Evolutionary conservation across 2,329 filamentous ascomycete genomes (phyloP).

Genomic region (Sphaerostilbella broomeana): DNA sequence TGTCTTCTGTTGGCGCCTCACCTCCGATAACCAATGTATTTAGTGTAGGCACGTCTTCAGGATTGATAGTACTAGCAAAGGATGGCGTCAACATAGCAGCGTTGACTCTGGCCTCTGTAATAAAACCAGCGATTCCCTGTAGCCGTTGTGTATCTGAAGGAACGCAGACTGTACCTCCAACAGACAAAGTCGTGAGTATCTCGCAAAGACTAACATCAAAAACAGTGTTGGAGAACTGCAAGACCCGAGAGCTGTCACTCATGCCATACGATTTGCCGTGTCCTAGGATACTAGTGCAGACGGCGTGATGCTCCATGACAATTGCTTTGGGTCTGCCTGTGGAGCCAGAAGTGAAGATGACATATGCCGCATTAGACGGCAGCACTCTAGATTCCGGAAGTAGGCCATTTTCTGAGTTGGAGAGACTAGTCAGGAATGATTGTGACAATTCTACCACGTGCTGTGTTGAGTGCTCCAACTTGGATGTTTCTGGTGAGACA

Average conservation of each 20-base stretch:
- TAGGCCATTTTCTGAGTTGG: not conserved
- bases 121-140: constrained; percentile 6
- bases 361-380: not conserved
- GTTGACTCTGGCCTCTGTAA: not conserved
- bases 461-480: not conserved
- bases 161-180: not conserved
- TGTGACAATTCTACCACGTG: not conserved
- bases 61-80: not conserved
- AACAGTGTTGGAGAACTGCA: not conserved
- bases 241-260: not conserved
- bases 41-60: constrained; percentile 2
- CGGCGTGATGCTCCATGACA: not conserved
- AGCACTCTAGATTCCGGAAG: not conserved
- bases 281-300: not conserved
- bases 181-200: not conserved
- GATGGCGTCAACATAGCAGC: constrained; percentile 4
- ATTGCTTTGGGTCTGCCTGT: not conserved
- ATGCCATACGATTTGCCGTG: not conserved
- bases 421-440: not conserved
- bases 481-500: not conserved
- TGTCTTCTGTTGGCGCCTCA: constrained; percentile 3
- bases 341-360: not conserved
- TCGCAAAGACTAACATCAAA: constrained; percentile 5
- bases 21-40: constrained; percentile 3
- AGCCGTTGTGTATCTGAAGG: constrained; percentile 1